Conservation (phyloP, 352 stramenopile genomes). For the Pythium volutum region DNA sequence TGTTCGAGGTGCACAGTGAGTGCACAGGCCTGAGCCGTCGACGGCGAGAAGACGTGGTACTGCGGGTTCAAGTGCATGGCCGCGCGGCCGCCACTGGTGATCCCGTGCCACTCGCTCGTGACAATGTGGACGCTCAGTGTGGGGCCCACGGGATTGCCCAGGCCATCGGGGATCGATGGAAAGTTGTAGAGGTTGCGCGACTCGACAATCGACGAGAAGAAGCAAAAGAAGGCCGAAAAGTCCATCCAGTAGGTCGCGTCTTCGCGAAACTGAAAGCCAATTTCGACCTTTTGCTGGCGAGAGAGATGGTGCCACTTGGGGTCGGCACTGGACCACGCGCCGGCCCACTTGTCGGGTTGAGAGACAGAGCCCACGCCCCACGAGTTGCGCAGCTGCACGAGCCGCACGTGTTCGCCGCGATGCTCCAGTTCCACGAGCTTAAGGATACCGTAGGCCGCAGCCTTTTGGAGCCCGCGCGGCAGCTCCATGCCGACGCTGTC, state of each 20-base stretch:
- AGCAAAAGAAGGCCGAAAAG: conserved; percentile 73
- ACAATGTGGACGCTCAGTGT: conserved; percentile 72
- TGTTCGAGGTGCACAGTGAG: conserved; percentile 69
- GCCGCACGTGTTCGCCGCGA: conserved; percentile 44
- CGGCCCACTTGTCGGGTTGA: conserved; percentile 65
- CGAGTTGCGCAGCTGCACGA: conserved; percentile 81
- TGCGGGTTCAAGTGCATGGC: conserved; percentile 87
- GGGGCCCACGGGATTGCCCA: conserved; percentile 55
- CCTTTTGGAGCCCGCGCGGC: conserved; percentile 61
- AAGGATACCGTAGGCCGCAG: conserved; percentile 70
- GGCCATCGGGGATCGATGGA: conserved; percentile 50
- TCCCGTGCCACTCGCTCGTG: conserved; percentile 74
- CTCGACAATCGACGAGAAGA: conserved; percentile 74
- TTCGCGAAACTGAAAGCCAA: conserved; percentile 76
- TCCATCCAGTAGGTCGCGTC: conserved; percentile 84
- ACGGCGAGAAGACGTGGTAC: conserved; percentile 73
- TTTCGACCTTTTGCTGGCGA: conserved; percentile 68
- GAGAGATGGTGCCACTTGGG: conserved; percentile 72
- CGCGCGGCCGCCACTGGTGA: conserved; percentile 71
- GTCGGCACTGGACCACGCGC: conserved; percentile 67
- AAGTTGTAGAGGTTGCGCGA: conserved; percentile 87
- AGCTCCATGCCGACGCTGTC: conserved; percentile 61
- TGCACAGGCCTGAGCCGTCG: conserved; percentile 38
- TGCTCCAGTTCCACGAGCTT: conserved; percentile 73
- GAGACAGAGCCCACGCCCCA: conserved; percentile 64